Percentiles rank a stretch among this genome's conserved stretches.
Evolutionary conservation across 495 filamentous ascomycete species (phyloP).

Genomic region (Neurospora discreta): DNA sequence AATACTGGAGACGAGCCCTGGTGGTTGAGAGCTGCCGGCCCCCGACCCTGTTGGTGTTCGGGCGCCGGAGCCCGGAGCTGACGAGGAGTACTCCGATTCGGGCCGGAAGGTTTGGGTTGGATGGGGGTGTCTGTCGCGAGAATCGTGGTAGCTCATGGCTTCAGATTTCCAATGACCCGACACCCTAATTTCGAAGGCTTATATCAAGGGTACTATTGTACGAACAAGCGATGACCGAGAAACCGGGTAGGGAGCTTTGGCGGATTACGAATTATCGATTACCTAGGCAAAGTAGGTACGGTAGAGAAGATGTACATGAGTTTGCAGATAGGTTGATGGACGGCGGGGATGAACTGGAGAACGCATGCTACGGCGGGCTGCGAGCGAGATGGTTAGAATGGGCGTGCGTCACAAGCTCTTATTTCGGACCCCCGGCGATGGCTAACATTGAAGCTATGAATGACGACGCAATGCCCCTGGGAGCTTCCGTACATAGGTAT

Average conservation of each 20-base stretch:
- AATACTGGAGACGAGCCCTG: constrained; percentile 17
- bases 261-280: neutral
- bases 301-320: neutral
- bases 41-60: constrained; percentile 18
- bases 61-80: constrained; percentile 21
- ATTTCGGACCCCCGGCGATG: neutral
- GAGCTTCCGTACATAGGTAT: neutral
- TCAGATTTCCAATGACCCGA: neutral
- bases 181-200: neutral
- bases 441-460: neutral
- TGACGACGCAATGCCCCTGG: neutral
- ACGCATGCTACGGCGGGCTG: neutral
- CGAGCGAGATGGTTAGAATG: neutral
- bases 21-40: constrained; percentile 8
- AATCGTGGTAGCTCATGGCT: constrained; percentile 15
- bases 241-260: neutral
- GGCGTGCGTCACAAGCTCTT: neutral
- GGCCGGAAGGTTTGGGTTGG: constrained; percentile 14
- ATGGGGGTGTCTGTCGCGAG: constrained; percentile 7
- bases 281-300: neutral
- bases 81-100: constrained; percentile 6
- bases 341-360: neutral
- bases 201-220: neutral
- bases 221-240: neutral
- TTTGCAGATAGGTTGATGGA: neutral